Evolutionary conservation across 2,329 filamentous ascomycete genomes (phyloP).

Genomic region (Ophiosphaerella narmari): DNA sequence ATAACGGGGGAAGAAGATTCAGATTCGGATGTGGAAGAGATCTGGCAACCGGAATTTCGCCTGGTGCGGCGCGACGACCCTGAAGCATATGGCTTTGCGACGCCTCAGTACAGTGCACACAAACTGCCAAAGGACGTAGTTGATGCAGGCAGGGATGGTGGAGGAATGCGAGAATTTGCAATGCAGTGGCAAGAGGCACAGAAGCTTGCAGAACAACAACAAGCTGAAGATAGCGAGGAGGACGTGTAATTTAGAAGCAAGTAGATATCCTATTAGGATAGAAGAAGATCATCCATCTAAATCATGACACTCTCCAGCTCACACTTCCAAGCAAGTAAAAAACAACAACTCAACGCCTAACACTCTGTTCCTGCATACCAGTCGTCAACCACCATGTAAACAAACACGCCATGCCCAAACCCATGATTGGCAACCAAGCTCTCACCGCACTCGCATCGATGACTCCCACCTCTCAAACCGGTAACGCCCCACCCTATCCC

Average conservation of each 20-base stretch:
- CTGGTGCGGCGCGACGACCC: constrained; percentile 84
- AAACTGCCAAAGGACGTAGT: constrained; percentile 95
- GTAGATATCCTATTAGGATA: no score
- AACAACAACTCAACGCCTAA: no score
- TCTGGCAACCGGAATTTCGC: constrained; percentile 75
- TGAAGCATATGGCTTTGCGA: constrained; percentile 83
- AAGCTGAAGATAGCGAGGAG: constrained; percentile 44
- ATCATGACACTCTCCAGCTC: not conserved
- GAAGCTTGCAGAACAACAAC: constrained; percentile 49
- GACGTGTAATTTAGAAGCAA: constrained; percentile 28
- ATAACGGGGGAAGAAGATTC: constrained; percentile 28
- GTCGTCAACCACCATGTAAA: not conserved
- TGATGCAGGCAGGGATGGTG: constrained; percentile 62
- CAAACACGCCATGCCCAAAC: constrained; percentile 9
- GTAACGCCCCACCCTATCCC: constrained; percentile 4
- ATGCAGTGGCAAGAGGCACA: constrained; percentile 54
- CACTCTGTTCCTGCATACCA: no score
- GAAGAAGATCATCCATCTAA: no score
- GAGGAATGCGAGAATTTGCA: constrained; percentile 73
- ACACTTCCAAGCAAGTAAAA: not conserved
- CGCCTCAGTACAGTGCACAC: constrained; percentile 89
- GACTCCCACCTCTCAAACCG: constrained; percentile 17
- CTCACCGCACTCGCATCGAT: not conserved
- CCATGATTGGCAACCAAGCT: constrained; percentile 9
- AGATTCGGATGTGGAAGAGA: constrained; percentile 57